A percentile compares a stretch with the other conserved stretches of the same genome.
Evolutionary conservation across 805 yeast species (phyloP).

Genomic region (Yarrowia divulgata): DNA sequence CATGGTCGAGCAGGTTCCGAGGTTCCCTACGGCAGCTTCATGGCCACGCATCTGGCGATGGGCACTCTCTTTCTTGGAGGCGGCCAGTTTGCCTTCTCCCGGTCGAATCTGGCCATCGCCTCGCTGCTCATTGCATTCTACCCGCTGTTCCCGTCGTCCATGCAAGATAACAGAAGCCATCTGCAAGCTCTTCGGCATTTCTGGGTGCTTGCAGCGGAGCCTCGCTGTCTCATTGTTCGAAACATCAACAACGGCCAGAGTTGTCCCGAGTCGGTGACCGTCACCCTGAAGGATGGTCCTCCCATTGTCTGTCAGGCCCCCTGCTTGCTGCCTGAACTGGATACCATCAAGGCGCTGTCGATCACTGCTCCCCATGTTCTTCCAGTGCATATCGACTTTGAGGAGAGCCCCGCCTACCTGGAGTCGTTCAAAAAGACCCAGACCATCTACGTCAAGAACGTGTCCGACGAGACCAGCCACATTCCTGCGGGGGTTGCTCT

Average conservation of each 20-base stretch:
- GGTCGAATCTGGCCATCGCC: slow-evolving; percentile 69
- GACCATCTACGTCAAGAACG: slow-evolving; percentile 48
- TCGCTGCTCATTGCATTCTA: slow-evolving; percentile 75
- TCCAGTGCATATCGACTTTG: slow-evolving; percentile 62
- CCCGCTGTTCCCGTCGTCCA: slow-evolving; percentile 66
- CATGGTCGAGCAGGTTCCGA: slow-evolving; percentile 58
- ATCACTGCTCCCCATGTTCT: slow-evolving; percentile 55
- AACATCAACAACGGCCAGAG: slow-evolving; percentile 70
- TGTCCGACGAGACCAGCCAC: slow-evolving; percentile 45
- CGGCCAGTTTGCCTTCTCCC: slow-evolving; percentile 83
- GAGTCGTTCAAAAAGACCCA: slow-evolving; percentile 33
- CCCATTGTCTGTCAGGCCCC: slow-evolving; percentile 60
- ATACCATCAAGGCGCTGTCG: slow-evolving; percentile 56
- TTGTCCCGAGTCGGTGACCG: slow-evolving; percentile 57
- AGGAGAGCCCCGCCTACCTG: slow-evolving; percentile 44
- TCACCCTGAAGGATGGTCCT: slow-evolving; percentile 53
- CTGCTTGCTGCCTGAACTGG: slow-evolving; percentile 68
- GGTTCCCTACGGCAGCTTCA: slow-evolving; percentile 69
- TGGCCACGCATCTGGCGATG: slow-evolving; percentile 79
- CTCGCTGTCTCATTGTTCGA: slow-evolving; percentile 78
- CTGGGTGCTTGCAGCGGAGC: slow-evolving; percentile 86
- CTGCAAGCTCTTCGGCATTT: slow-evolving; percentile 87
- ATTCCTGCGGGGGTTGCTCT: slow-evolving; percentile 48
- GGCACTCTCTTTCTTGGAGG: slow-evolving; percentile 92
- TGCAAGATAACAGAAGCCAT: slow-evolving; percentile 62